Evolutionary conservation across 805 yeast species (phyloP).

Genomic region (Candida glaebosa): DNA sequence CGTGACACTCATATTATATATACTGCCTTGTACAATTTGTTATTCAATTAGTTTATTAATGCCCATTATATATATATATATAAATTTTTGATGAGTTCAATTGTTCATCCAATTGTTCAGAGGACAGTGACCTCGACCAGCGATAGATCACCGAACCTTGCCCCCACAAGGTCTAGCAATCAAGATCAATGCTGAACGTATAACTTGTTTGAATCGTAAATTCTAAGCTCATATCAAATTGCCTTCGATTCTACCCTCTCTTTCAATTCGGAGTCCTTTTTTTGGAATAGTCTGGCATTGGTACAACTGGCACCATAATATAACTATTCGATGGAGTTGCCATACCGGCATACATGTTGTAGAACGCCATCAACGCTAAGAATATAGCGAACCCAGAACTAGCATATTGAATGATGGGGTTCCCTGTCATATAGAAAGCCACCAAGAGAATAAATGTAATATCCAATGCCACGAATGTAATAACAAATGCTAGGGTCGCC

Average conservation of each 20-base stretch:
- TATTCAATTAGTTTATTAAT: neutral
- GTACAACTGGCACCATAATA: conserved; percentile 46
- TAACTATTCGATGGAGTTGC: conserved; percentile 63
- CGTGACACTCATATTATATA: too few relatives aligned
- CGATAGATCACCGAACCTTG: neutral
- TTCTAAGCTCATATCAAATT: too few relatives aligned
- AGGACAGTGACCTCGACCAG: neutral
- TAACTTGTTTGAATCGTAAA: too few relatives aligned
- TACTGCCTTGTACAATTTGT: too few relatives aligned
- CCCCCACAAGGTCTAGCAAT: neutral
- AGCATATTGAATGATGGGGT: conserved; percentile 42
- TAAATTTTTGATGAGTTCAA: too few relatives aligned
- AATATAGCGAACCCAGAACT: conserved; percentile 62
- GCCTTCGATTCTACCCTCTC: too few relatives aligned
- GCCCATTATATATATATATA: neutral
- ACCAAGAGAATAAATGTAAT: conserved; percentile 51
- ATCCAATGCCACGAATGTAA: conserved; percentile 50
- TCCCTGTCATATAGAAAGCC: conserved; percentile 40
- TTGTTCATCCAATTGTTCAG: too few relatives aligned
- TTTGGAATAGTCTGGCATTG: conserved; percentile 19
- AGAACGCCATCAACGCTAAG: conserved; percentile 56
- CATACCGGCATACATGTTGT: conserved; percentile 60
- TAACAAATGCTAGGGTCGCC: conserved; percentile 32
- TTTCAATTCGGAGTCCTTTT: neutral
- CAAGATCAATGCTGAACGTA: too few relatives aligned